phyloP scores from a whole-genome alignment of 225 moss, liverwort and hornwort genomes.

The Sphagnum tenellum region DNA sequence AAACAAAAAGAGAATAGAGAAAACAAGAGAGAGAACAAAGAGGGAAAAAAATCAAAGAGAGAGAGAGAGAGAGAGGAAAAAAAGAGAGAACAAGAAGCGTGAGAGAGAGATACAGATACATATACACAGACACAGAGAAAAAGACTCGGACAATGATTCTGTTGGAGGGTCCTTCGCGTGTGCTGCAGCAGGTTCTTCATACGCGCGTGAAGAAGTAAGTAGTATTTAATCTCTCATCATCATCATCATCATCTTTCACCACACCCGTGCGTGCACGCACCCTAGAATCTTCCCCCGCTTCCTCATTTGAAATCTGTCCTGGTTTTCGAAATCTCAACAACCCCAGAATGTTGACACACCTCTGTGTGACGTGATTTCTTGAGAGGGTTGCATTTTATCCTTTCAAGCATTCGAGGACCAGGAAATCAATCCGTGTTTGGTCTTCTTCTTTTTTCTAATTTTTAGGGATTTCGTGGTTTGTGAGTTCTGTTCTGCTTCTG shows the following conservation, averaged over 20 bases:
- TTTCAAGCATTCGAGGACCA: too few relatives aligned
- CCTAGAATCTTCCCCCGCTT: too few relatives aligned
- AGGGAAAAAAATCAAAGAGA: too few relatives aligned
- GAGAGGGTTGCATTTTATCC: too few relatives aligned
- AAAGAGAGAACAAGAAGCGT: background rate
- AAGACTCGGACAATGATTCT: conserved; percentile 53
- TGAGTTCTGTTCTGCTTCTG: too few relatives aligned
- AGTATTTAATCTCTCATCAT: conserved; percentile 4
- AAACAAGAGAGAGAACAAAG: too few relatives aligned
- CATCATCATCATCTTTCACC: background rate
- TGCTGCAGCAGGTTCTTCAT: conserved; percentile 77
- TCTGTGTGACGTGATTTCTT: too few relatives aligned
- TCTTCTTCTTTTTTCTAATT: background rate
- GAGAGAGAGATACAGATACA: background rate
- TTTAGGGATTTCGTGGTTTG: conserved; percentile 2
- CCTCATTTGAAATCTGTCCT: background rate
- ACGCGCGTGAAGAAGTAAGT: conserved; percentile 65
- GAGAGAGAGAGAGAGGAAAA: background rate
- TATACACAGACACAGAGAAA: background rate
- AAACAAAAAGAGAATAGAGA: too few relatives aligned
- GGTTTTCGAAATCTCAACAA: background rate
- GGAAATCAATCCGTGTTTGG: background rate
- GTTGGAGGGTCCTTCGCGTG: conserved; percentile 80
- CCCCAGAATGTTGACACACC: background rate
- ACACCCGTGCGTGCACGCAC: too few relatives aligned